A percentile compares a stretch with the other conserved stretches of the same genome.
phyloP scores from a whole-genome alignment of 1,139 yeast genomes.

The Zygoascus meyerae region DNA sequence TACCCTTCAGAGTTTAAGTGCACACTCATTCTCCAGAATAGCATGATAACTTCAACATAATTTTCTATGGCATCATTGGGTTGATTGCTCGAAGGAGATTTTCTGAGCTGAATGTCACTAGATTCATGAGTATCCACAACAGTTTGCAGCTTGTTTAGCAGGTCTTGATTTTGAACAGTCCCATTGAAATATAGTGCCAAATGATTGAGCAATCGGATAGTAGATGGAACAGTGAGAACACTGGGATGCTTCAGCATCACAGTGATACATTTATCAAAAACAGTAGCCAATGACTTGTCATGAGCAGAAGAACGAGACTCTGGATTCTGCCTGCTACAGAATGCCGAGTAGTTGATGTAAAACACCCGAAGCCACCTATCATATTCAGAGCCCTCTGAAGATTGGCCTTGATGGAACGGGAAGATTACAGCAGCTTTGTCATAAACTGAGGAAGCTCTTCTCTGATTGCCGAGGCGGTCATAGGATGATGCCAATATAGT shows the following conservation, averaged over 20 bases:
- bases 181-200: too few species aligned
- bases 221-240: background rate
- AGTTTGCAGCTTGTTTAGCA: background rate
- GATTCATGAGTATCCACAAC: conserved; percentile 7
- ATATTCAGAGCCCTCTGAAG: background rate
- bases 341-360: background rate
- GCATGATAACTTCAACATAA: conserved; percentile 31
- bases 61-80: conserved; percentile 32
- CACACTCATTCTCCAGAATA: conserved; percentile 26
- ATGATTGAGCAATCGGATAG: too few species aligned
- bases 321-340: background rate
- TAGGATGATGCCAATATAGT: conserved; percentile 27
- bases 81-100: conserved; percentile 44
- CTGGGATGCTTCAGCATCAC: background rate
- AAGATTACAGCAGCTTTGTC: conserved; percentile 11
- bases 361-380: background rate
- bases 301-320: too few species aligned
- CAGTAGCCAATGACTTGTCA: background rate
- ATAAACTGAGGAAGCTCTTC: conserved; percentile 25
- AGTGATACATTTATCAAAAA: conserved; percentile 1
- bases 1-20: conserved; percentile 19
- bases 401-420: background rate
- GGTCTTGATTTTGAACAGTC: too few species aligned
- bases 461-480: conserved; percentile 20
- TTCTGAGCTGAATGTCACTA: conserved; percentile 24